Percentiles rank a stretch among this genome's conserved stretches.
phyloP scores from a whole-genome alignment of 768 basidiomycete species.

The Dioszegia aurantiaca region DNA sequence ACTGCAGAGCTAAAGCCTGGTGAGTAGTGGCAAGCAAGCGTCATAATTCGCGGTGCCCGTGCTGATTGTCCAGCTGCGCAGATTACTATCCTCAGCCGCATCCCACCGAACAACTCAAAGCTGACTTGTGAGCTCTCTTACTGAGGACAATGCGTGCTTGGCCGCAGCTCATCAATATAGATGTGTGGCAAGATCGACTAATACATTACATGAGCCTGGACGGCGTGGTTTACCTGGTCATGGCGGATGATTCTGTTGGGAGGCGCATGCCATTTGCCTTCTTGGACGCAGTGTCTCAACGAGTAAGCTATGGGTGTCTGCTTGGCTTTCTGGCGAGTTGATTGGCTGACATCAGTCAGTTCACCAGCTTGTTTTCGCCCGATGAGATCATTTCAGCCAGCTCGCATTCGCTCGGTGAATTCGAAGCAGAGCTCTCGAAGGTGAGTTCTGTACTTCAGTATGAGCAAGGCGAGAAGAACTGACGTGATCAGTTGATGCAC shows the following conservation, averaged over 20 bases:
- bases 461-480: too few species aligned
- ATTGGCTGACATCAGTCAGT: conserved; percentile 37
- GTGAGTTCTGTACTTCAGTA: too few species aligned
- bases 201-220: conserved; percentile 92
- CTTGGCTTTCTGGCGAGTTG: conserved; percentile 56
- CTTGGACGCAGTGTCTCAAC: conserved; percentile 72
- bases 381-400: conserved; percentile 52
- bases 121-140: conserved; percentile 48
- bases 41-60: not conserved
- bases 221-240: conserved; percentile 82
- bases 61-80: conserved; percentile 43
- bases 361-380: conserved; percentile 46
- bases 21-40: conserved; percentile 42
- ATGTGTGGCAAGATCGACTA: conserved; percentile 64
- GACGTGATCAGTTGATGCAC: conserved; percentile 62
- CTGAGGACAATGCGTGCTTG: not conserved
- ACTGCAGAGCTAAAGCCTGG: conserved; percentile 87
- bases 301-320: conserved; percentile 55
- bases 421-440: conserved; percentile 51
- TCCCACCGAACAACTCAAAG: conserved; percentile 81
- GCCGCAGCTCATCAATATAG: conserved; percentile 16
- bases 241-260: conserved; percentile 90
- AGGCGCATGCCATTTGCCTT: conserved; percentile 93
- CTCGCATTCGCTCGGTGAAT: conserved; percentile 52
- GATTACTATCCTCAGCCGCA: conserved; percentile 81